These are phyloP conservation scores for Cercospora sojina DNA, from an alignment of 2,329 filamentous ascomycete genomes.

Conservation along the genomic window DNA sequence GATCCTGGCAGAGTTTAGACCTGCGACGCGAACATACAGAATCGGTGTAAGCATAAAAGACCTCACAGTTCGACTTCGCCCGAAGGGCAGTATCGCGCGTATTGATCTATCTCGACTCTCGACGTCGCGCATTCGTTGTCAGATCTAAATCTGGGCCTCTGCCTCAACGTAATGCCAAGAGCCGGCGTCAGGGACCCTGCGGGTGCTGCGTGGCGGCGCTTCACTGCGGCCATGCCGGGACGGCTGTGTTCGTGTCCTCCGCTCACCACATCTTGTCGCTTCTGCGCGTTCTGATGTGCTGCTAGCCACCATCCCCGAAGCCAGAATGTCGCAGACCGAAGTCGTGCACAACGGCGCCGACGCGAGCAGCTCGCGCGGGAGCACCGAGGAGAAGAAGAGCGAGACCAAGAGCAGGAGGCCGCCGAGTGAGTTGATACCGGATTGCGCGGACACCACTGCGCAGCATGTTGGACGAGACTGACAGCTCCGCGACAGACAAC, in stretches of 20 bases:
- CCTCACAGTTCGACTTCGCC: not conserved
- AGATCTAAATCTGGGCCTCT: not conserved
- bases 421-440: slow-evolving; percentile 63
- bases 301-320: slow-evolving; percentile 3
- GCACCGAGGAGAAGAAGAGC: slow-evolving; percentile 62
- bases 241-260: not conserved
- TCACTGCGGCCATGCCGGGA: not conserved
- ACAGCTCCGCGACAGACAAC: slow-evolving; percentile 63
- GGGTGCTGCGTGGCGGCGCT: not conserved
- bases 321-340: slow-evolving; percentile 42
- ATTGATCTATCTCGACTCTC: not conserved
- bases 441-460: not conserved
- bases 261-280: not conserved
- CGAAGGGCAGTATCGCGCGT: not conserved
- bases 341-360: slow-evolving; percentile 39
- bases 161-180: not conserved
- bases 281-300: not conserved
- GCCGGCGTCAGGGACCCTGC: not conserved
- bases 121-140: not conserved
- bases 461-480: not conserved
- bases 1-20: not conserved
- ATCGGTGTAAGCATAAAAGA: not conserved
- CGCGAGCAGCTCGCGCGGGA: slow-evolving; percentile 46
- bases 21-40: not conserved
- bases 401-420: slow-evolving; percentile 86